Base-by-base conservation (phyloP, 768 basidiomycete genomes). In the Mycena floridula region DNA sequence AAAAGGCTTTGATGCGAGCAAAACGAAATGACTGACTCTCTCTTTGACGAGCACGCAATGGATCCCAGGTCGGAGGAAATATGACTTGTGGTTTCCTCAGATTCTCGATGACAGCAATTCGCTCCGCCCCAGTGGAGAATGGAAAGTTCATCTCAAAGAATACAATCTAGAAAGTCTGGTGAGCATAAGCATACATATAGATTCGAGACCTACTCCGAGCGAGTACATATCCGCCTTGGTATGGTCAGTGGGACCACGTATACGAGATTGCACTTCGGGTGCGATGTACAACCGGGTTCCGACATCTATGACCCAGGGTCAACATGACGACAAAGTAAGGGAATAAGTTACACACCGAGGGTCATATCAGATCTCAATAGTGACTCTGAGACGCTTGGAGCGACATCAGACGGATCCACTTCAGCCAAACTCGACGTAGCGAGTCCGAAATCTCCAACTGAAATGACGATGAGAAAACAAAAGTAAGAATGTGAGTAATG, bases 61-160 rank as follows among this genome's bases (percentile, higher is more conserved):
- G 53, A 44, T 82, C 77, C 91, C 92, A 97, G 5, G 67, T 70
- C 2, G 61, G 46, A n/a, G 93, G 93, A 54, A 96, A 93, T 42
- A 75, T 70, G 21, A 94, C 78, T 13, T 73, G 65, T 0, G 82
- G 82, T 53, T 79, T 82, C 21, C 94, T 69, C 23, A 96, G 58
- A 40, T 83, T 79, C 52, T 88, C 86, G 1, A 97, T 73, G 18
- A 93, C 90, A 1, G 76, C 80, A 28, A 88, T 86, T 18, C 93
- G 81, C 56, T 97, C 93, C 16, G 87, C 74, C 2, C 79, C 82
- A 0, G 93, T 96, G 9, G 76, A 67, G 64, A 96, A 91, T 15
- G 68, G 55, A 62, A 84, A 89, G 60, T 90, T 93, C 92, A 96
- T 95, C 67, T 97, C 94, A 56, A 97, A 96, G 64, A 96, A 96